These are phyloP conservation scores for Solanum medicagineum DNA, from an alignment of 257 asterid species.

Conservation along the genomic window DNA sequence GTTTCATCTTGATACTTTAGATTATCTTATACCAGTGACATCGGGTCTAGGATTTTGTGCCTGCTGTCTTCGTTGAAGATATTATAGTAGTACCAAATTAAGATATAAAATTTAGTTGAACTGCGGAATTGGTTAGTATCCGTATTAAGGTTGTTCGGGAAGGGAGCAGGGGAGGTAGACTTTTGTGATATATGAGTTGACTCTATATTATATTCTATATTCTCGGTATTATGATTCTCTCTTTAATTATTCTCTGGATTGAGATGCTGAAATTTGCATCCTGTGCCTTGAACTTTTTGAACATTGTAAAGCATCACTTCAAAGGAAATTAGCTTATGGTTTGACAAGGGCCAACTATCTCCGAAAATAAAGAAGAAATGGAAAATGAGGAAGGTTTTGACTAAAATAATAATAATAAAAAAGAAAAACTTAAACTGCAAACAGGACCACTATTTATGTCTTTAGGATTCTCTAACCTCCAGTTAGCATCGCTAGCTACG, in stretches of 20 bases:
- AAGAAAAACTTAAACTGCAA: background rate
- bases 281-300: background rate
- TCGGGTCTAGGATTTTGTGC: too few species aligned
- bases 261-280: background rate
- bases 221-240: background rate
- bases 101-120: background rate
- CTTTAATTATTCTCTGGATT: background rate
- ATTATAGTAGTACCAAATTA: background rate
- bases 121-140: background rate
- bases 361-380: background rate
- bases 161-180: background rate
- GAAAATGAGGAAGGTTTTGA: background rate
- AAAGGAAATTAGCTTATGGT: background rate
- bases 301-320: background rate
- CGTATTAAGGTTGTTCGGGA: background rate
- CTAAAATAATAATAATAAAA: too few species aligned
- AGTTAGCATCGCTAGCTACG: background rate
- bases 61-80: background rate
- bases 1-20: too few species aligned
- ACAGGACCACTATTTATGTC: background rate
- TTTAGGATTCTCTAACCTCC: background rate
- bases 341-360: background rate
- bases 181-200: background rate
- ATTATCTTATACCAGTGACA: too few species aligned
- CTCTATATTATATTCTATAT: background rate